Base-by-base conservation (phyloP, 441 rosid genomes). In the Arabidopsis hybrid region DNA sequence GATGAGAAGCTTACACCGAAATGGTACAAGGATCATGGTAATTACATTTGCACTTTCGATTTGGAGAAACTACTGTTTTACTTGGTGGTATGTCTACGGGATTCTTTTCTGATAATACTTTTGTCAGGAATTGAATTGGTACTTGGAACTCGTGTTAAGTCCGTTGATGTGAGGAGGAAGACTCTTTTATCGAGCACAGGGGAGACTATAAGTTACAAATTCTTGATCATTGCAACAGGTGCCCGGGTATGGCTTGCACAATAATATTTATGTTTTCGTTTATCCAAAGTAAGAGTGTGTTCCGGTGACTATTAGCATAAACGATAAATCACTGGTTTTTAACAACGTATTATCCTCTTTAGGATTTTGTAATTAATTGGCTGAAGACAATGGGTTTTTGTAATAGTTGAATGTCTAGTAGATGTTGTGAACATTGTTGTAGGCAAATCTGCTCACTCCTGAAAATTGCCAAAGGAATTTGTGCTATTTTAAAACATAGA, bases 21-120 rank as follows among this genome's bases (percentile, higher is more conserved):
- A 75, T 92, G 98, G 98, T 95, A 95, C 81, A 88, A 89, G 77
- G 92, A 91, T 45, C 89, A 86, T 62, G 98, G 99, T 95, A 88
- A 85, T 69, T 49, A 61, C 69, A 67, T 71, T 42, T 56, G 17
- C 62, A 10, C 10, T 9, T 57, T 42, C 40, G 61, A 4, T 49
- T 40, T 63, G 17, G 47, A 21, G 9, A 57, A 51, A 57, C 5
- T 59, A 42, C 43, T 40, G 17, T 11, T 76, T 11, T 39, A 39
- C 47, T 49, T 57, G 10, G 46, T 21, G 13, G 3, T 21, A 21
- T 38, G 55, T 10, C 36, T 73, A 49, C 35, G 49, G 29, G 50
- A n/a, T 12, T 71, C 4, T 31, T 46, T 65, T 64, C 51, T 57
- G 66, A 72, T 6, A 32, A 42, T 70, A 16, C 39, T 47, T 59